Conservation (phyloP, 768 basidiomycete species). For the Pulveroboletus sp. region DNA sequence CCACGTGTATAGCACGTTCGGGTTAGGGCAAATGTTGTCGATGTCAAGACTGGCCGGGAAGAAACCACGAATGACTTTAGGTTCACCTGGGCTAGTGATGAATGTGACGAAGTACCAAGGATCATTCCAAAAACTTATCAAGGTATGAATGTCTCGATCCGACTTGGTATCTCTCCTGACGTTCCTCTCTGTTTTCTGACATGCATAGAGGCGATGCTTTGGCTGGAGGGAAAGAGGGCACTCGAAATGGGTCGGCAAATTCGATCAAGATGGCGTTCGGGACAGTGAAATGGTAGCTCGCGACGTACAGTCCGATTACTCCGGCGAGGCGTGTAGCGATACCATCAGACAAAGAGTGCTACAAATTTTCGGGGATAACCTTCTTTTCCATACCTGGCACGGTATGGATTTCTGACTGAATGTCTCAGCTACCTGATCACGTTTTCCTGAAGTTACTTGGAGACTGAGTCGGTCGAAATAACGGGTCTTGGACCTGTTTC, state of each 20-base stretch:
- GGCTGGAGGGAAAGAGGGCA: constrained; percentile 74
- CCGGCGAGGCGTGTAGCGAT: too few species aligned
- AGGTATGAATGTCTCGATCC: constrained; percentile 35
- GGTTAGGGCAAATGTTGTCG: constrained; percentile 68
- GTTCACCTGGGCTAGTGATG: constrained; percentile 62
- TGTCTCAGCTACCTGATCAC: too few species aligned
- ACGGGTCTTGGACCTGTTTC: too few species aligned
- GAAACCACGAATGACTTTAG: constrained; percentile 72
- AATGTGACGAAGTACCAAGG: constrained; percentile 32
- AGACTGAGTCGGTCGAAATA: too few species aligned
- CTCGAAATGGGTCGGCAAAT: constrained; percentile 69
- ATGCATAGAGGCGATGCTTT: constrained; percentile 72
- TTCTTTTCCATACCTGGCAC: too few species aligned
- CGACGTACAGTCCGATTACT: background rate
- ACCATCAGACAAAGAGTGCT: too few species aligned
- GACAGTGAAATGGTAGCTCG: background rate
- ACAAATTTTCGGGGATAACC: too few species aligned
- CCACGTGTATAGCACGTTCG: constrained; percentile 54
- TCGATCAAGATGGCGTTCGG: constrained; percentile 32
- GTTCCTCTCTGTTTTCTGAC: constrained; percentile 9
- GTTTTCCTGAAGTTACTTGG: too few species aligned
- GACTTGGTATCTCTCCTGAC: background rate
- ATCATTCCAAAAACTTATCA: constrained; percentile 69
- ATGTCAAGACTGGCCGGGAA: constrained; percentile 60
- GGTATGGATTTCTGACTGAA: too few species aligned